A percentile compares a stretch with the other conserved stretches of the same genome.
Evolutionary conservation across 257 asterid species (phyloP).

Genomic region (Lithospermum erythrorhizon): DNA sequence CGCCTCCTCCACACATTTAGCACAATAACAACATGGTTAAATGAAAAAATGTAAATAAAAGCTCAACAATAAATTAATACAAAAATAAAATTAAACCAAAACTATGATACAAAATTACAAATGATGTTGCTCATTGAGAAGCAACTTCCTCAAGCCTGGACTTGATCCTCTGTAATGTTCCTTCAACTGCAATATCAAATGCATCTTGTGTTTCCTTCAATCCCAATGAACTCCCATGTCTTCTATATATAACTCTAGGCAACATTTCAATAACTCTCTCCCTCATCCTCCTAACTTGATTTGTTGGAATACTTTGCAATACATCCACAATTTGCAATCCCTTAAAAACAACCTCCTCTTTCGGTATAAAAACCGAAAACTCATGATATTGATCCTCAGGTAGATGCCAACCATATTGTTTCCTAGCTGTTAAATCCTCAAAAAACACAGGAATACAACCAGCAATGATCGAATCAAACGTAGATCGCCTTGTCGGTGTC

Average conservation of each 20-base stretch:
- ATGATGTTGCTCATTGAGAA: slow-evolving; percentile 14
- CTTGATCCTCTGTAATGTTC: slow-evolving; percentile 46
- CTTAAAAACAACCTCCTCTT: slow-evolving; percentile 79
- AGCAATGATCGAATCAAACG: slow-evolving; percentile 71
- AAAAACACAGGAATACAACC: slow-evolving; percentile 96
- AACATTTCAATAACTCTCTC: slow-evolving; percentile 61
- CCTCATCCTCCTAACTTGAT: slow-evolving; percentile 60
- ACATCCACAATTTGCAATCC: slow-evolving; percentile 67
- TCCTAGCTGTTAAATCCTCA: slow-evolving; percentile 64
- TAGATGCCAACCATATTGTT: slow-evolving; percentile 76
- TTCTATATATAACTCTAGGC: slow-evolving; percentile 70
- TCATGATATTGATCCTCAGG: slow-evolving; percentile 51
- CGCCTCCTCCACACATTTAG: background rate
- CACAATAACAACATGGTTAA: background rate
- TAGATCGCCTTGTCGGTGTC: slow-evolving; percentile 73
- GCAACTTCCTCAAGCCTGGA: slow-evolving; percentile 31
- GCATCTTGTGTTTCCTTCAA: slow-evolving; percentile 75
- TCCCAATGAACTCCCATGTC: slow-evolving; percentile 73
- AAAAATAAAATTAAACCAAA: background rate
- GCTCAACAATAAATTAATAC: too few species aligned
- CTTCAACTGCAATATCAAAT: slow-evolving; percentile 72
- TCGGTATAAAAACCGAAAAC: slow-evolving; percentile 62
- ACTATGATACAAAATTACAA: background rate
- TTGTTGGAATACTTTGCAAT: slow-evolving; percentile 53
- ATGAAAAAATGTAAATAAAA: background rate